These are phyloP conservation scores for Massarina eburnea DNA, from an alignment of 2,329 filamentous ascomycete species.

Conservation along the genomic window DNA sequence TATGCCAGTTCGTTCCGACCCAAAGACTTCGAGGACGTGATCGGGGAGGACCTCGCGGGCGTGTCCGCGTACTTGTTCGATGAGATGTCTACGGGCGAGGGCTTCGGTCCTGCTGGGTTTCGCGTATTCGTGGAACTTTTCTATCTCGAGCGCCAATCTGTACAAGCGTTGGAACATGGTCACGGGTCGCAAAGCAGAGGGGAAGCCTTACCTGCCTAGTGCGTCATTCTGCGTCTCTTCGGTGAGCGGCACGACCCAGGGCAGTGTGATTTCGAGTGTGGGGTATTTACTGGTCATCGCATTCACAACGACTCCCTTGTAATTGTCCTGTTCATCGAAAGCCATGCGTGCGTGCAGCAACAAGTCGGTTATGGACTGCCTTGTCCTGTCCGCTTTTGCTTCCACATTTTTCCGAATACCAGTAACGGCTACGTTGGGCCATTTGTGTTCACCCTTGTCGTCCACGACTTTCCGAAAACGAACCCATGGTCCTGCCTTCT, in stretches of 20 bases:
- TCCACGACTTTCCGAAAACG: too few relatives aligned
- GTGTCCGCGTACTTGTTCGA: conserved; percentile 30
- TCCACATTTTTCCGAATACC: background rate
- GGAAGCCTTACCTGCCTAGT: conserved; percentile 12
- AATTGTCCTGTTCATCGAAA: conserved; percentile 14
- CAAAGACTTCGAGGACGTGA: conserved; percentile 49
- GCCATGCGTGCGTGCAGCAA: conserved; percentile 11
- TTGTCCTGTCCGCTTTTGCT: background rate
- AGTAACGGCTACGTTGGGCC: background rate
- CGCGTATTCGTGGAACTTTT: conserved; percentile 27
- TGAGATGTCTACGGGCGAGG: conserved; percentile 37
- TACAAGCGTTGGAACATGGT: background rate
- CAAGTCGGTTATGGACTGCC: conserved; percentile 1
- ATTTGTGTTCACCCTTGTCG: too few relatives aligned
- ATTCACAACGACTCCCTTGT: conserved; percentile 19
- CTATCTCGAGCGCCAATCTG: conserved; percentile 32
- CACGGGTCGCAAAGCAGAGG: background rate
- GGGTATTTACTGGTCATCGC: conserved; percentile 6
- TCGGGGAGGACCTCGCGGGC: conserved; percentile 22
- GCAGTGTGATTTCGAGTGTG: conserved; percentile 14
- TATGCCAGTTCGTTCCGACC: conserved; percentile 57
- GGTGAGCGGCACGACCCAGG: conserved; percentile 17
- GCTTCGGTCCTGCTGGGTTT: conserved; percentile 48
- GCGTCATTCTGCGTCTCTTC: background rate
- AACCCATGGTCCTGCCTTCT: too few relatives aligned